Base-by-base conservation (phyloP, 768 basidiomycete species). In the Mycena rebaudengoi region DNA sequence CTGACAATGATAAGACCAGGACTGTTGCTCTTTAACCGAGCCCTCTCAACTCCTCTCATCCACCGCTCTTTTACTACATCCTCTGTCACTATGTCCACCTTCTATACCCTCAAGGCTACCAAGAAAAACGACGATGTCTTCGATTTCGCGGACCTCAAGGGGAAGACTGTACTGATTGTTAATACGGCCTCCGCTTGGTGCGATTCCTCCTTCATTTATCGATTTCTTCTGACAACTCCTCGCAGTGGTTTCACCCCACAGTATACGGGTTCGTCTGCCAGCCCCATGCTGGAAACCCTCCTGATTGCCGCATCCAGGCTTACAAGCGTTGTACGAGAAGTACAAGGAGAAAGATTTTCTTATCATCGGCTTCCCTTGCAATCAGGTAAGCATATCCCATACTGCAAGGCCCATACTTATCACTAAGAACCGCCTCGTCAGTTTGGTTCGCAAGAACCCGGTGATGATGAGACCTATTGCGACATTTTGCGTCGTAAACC, bases 301-400 rank as follows among this genome's bases (percentile, higher is more conserved):
- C 23, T 29, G 58, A 25, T 46, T 32, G 55, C 25, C 41, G 30
- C 28, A 20, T 50, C 11, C 30, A 84, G 95, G 93, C 45, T 86
- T 98, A 23, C 92, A 98, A 76, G 78, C 79, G 18, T 80, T 96
- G 18, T 86, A 96, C 75, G 85, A 95, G 56, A 92, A 92, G 73
- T 91, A 94, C 81, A 89, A 91, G 73, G 89, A 90, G 52, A 79
- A 84, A 57, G 92, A 83, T 7, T 83, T 97, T 44, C 83, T 89
- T 50, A 86, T 98, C 58, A 83, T 98, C 52, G 95, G 95, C 3
- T 97, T 97, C 83, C 96, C 96, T 12, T 95, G 90, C 78, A 94
- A 96, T 73, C 95, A 93, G 75, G 91, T 90, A 58, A 37, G 77
- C 73, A 51, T 43, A 29, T 40, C 1, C 30, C 39, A 16, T 44